These are phyloP conservation scores for Phytophthora lateralis DNA, from an alignment of 352 stramenopile genomes.

Conservation along the genomic window DNA sequence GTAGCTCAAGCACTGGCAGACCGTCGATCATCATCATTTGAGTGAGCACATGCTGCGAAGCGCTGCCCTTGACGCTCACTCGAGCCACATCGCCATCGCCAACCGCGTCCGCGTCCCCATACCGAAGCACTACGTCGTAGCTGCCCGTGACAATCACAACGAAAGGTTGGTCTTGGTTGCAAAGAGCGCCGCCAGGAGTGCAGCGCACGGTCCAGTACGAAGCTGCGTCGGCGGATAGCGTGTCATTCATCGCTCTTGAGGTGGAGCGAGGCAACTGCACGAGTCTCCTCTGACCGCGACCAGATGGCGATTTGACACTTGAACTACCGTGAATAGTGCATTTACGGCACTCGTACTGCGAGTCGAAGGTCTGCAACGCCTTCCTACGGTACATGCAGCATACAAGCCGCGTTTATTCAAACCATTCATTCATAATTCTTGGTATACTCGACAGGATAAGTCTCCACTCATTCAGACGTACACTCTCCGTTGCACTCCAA, in stretches of 20 bases:
- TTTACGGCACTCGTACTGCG: background rate
- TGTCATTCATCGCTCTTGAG: constrained; percentile 8
- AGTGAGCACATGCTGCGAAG: background rate
- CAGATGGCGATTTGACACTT: constrained; percentile 14
- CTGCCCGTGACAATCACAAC: constrained; percentile 32
- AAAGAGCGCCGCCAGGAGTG: constrained; percentile 5
- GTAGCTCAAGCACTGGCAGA: constrained; percentile 25
- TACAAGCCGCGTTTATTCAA: constrained; percentile 3
- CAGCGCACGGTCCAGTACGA: constrained; percentile 29
- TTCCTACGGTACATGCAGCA: background rate
- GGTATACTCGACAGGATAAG: background rate
- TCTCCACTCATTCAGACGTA: constrained; percentile 21
- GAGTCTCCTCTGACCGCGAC: background rate
- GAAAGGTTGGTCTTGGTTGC: constrained; percentile 12
- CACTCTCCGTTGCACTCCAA: constrained; percentile 22
- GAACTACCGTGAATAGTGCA: constrained; percentile 3
- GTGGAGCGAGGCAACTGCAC: background rate
- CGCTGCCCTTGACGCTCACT: constrained; percentile 1
- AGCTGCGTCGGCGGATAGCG: constrained; percentile 5
- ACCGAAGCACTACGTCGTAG: constrained; percentile 25
- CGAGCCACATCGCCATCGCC: constrained; percentile 25
- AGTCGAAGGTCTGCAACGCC: background rate
- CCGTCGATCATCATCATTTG: constrained; percentile 17
- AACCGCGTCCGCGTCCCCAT: background rate
- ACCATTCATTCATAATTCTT: constrained; percentile 8